phyloP scores from a whole-genome alignment of 2,329 filamentous ascomycete species.

The Colletotrichum tamarilloi region DNA sequence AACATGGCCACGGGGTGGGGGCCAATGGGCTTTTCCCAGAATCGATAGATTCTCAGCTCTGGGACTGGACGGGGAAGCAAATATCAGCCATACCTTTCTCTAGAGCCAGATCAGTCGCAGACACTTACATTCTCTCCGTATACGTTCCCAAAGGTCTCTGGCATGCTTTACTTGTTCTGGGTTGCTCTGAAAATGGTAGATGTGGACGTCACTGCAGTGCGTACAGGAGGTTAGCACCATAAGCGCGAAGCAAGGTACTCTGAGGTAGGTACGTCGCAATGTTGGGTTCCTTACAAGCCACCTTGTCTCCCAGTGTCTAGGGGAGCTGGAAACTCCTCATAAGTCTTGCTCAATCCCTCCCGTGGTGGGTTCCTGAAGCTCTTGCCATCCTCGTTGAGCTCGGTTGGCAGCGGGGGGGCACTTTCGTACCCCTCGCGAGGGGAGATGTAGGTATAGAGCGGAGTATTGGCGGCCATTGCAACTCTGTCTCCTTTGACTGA shows the following conservation, averaged over 20 bases:
- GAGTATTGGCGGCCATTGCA: slow-evolving; percentile 43
- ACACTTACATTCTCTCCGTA: slow-evolving; percentile 79
- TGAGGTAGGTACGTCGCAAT: neutral
- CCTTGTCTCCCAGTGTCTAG: slow-evolving; percentile 74
- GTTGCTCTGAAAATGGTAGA: slow-evolving; percentile 81
- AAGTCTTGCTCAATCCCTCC: slow-evolving; percentile 72
- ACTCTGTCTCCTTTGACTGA: neutral
- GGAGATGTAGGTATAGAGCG: slow-evolving; percentile 61
- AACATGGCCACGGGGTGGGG: slow-evolving; percentile 91
- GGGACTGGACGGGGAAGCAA: slow-evolving; percentile 68
- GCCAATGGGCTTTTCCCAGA: slow-evolving; percentile 83
- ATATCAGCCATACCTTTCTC: neutral
- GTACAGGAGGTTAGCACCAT: neutral
- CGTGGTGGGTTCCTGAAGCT: slow-evolving; percentile 76
- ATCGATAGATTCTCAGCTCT: slow-evolving; percentile 82
- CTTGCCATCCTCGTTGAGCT: slow-evolving; percentile 79
- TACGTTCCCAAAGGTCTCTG: slow-evolving; percentile 78
- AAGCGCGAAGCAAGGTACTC: neutral
- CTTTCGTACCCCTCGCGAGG: slow-evolving; percentile 69
- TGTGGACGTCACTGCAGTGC: slow-evolving; percentile 75
- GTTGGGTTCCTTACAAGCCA: slow-evolving; percentile 71
- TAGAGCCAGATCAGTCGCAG: neutral
- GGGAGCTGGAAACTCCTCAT: slow-evolving; percentile 75
- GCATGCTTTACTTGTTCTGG: slow-evolving; percentile 74
- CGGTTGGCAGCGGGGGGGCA: slow-evolving; percentile 65